phyloP scores from a whole-genome alignment of 148 eudicot genomes.

The Dianthus caryophyllus region DNA sequence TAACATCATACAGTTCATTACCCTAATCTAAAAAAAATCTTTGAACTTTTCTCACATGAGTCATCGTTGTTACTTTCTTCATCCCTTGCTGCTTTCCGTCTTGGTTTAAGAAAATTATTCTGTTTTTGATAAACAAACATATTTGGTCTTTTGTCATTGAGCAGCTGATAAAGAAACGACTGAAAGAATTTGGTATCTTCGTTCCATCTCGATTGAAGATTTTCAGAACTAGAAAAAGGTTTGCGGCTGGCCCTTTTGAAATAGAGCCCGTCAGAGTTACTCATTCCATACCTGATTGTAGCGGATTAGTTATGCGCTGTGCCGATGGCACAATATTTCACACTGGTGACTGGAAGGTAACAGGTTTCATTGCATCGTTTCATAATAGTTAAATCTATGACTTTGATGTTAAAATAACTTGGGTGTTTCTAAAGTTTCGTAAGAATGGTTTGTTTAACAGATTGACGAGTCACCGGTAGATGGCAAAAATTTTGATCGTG shows the following conservation, averaged over 20 bases:
- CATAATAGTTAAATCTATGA: not conserved
- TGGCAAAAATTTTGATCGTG: slow-evolving; percentile 86
- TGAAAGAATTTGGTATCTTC: slow-evolving; percentile 92
- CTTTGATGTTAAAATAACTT: not conserved
- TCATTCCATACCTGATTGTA: slow-evolving; percentile 98
- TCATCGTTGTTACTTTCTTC: not conserved
- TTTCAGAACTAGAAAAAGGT: slow-evolving; percentile 64
- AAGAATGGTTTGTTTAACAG: slow-evolving; percentile 36
- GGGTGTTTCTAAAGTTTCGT: not conserved
- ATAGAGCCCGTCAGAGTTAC: slow-evolving; percentile 94
- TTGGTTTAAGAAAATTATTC: not conserved
- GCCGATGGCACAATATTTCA: slow-evolving; percentile 96
- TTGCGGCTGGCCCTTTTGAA: slow-evolving; percentile 93
- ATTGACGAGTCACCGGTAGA: slow-evolving; percentile 93
- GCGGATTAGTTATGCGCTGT: slow-evolving; percentile 92
- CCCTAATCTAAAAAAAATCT: not conserved
- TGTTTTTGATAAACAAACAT: not conserved
- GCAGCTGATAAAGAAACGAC: slow-evolving; percentile 90
- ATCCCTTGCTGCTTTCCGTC: not conserved
- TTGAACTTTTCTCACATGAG: not conserved
- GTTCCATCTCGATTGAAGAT: slow-evolving; percentile 85
- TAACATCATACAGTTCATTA: slow-evolving; percentile 4
- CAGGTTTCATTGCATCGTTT: slow-evolving; percentile 17
- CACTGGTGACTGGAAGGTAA: slow-evolving; percentile 99
- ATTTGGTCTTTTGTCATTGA: slow-evolving; percentile 17